Percentiles rank a stretch among this genome's conserved stretches.
Conservation (phyloP, 306 rosid species). For the Carpinus viminea region DNA sequence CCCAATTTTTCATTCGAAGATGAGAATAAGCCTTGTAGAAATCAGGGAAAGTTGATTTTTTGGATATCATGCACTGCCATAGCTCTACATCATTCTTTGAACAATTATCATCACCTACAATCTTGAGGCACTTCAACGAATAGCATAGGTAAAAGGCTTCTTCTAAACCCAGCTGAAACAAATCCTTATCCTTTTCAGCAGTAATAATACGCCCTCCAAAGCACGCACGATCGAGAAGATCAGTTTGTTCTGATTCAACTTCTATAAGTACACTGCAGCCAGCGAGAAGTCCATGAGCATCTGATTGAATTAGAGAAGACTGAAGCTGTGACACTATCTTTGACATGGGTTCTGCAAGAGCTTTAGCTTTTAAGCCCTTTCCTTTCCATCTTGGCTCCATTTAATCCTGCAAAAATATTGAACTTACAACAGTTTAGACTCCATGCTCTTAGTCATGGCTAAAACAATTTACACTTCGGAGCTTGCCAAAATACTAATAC, state of each 20-base stretch:
- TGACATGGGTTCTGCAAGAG: slow-evolving; percentile 72
- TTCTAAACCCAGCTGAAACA: slow-evolving; percentile 64
- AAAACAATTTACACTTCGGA: not conserved
- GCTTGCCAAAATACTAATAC: not conserved
- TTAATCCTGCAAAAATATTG: not conserved
- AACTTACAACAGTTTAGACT: too few species aligned
- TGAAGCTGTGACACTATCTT: slow-evolving; percentile 53
- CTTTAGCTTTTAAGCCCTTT: slow-evolving; percentile 62
- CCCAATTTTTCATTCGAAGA: slow-evolving; percentile 74
- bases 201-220: slow-evolving; percentile 54
- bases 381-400: slow-evolving; percentile 91
- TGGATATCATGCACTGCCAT: slow-evolving; percentile 57
- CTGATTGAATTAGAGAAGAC: slow-evolving; percentile 50
- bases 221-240: slow-evolving; percentile 57
- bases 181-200: slow-evolving; percentile 51
- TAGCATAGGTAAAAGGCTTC: slow-evolving; percentile 71
- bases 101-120: slow-evolving; percentile 26
- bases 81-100: slow-evolving; percentile 44
- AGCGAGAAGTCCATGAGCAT: slow-evolving; percentile 49
- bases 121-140: slow-evolving; percentile 64
- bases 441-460: not conserved
- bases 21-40: slow-evolving; percentile 68
- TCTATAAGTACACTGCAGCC: slow-evolving; percentile 43
- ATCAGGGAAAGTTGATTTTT: slow-evolving; percentile 49
- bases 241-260: slow-evolving; percentile 54